These are phyloP conservation scores for Aspergillus spinulosporus DNA, from an alignment of 2,329 filamentous ascomycete species.

Conservation along the genomic window DNA sequence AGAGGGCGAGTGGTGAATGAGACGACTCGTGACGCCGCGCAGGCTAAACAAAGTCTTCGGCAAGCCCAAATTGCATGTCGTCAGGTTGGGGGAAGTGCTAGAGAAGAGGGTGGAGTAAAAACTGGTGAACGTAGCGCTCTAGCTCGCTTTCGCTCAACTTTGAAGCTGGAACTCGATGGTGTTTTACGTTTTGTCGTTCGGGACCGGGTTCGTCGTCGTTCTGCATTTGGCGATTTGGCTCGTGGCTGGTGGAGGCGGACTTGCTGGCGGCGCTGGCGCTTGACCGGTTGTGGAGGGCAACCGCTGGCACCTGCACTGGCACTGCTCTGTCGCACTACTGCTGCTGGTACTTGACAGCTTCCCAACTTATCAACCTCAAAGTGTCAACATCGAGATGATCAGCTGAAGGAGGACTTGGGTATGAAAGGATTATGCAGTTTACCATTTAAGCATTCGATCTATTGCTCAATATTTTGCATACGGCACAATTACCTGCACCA, in stretches of 20 bases:
- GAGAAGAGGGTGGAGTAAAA: slow-evolving; percentile 4
- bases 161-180: background rate
- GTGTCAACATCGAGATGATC: background rate
- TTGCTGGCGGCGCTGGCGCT: slow-evolving; percentile 19
- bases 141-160: slow-evolving; percentile 1
- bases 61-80: slow-evolving; percentile 27
- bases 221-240: slow-evolving; percentile 11
- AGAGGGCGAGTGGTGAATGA: slow-evolving; percentile 24
- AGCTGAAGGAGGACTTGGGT: background rate
- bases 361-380: background rate
- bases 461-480: background rate
- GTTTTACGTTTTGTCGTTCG: slow-evolving; percentile 26
- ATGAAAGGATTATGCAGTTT: background rate
- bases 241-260: slow-evolving; percentile 26
- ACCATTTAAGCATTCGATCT: background rate
- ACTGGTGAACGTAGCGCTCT: slow-evolving; percentile 1
- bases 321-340: too few species aligned
- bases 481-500: background rate
- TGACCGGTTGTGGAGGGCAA: slow-evolving; percentile 36
- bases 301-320: slow-evolving; percentile 17
- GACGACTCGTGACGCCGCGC: slow-evolving; percentile 26
- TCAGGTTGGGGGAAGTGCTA: slow-evolving; percentile 8
- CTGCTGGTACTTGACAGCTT: background rate
- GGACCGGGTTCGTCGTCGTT: background rate
- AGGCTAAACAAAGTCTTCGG: slow-evolving; percentile 23